These are phyloP conservation scores for Arthrobotrys conoides DNA, from an alignment of 2,329 filamentous ascomycete genomes.

Conservation along the genomic window DNA sequence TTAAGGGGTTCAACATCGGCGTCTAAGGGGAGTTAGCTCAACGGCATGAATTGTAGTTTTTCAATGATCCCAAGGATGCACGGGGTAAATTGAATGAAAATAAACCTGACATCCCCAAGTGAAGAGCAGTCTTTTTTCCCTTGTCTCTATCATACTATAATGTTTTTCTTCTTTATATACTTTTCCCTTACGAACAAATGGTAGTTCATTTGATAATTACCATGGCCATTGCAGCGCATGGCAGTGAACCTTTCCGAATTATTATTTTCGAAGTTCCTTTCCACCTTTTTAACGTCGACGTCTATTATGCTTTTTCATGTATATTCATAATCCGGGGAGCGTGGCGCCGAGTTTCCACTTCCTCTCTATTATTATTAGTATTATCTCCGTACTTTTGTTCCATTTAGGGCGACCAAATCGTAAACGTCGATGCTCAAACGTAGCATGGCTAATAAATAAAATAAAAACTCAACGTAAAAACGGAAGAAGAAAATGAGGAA, in stretches of 20 bases:
- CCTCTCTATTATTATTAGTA: slow-evolving; percentile 28
- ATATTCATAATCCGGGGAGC: slow-evolving; percentile 28
- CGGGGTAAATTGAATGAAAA: slow-evolving; percentile 28
- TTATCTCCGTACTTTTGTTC: slow-evolving; percentile 7
- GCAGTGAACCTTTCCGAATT: slow-evolving; percentile 17
- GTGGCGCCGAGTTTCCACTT: neutral
- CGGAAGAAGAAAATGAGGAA: neutral
- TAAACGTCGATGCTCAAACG: neutral
- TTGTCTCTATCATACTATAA: neutral
- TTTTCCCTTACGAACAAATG: slow-evolving; percentile 42
- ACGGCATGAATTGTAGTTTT: slow-evolving; percentile 45
- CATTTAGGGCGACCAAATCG: neutral
- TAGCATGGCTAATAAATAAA: neutral
- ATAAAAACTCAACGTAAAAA: neutral
- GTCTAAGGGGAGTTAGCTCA: slow-evolving; percentile 53
- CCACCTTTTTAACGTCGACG: slow-evolving; percentile 34
- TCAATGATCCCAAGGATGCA: slow-evolving; percentile 45
- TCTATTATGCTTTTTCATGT: slow-evolving; percentile 53
- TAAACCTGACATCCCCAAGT: slow-evolving; percentile 39
- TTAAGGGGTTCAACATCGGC: slow-evolving; percentile 36
- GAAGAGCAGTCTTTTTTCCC: slow-evolving; percentile 26
- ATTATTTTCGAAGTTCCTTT: slow-evolving; percentile 28
- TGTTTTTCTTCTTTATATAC: slow-evolving; percentile 12
- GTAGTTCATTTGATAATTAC: slow-evolving; percentile 42
- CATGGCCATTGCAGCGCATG: slow-evolving; percentile 50